Base-by-base conservation (phyloP, 345 rosid species). In the Citrus sp. region DNA sequence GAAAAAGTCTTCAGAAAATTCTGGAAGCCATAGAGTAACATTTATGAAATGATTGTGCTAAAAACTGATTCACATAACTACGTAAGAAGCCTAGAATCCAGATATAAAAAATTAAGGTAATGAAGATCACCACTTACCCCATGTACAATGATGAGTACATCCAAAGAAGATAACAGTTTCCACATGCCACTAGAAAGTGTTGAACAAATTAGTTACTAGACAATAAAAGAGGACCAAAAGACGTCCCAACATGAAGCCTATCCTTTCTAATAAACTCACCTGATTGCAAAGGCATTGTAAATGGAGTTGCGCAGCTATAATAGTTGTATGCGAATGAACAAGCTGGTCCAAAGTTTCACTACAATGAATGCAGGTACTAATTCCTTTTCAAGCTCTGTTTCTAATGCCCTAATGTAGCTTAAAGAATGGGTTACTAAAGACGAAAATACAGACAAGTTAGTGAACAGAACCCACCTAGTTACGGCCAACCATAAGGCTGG, bases 81-180 rank as follows among this genome's bases (percentile, higher is more conserved):
- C 14, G 7, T 58, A 18, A 21, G 12, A 58, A 25, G n/a, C 25
- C 34, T 27, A 65, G 35, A 65, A 70, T 46, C 56, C 65, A 72
- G 65, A 21, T 22, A 63, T 35, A 21, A 56, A 74, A 46, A 56
- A 19, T 65, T 7, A 78, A 22, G 42, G 14, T 12, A 13, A 61
- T 70, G 24, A 78, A 75, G 56, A 69, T 25, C 71, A 62, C 27
- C 42, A 28, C 95, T 89, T 91, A 95, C 98, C 86, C 98, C 99
- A 72, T 92, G 92, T 80, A 96, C 94, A 28, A 95, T 79, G 77
- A 95, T 88, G 83, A 93, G 93, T 65, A 90, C 83, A 68, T 95
- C 99, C 92, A 92, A 76, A 79, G 99, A 93, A 77, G 98, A 27
- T 72, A 91, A 32, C 62, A 81, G 80, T 83, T 87, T 90, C 99